Percentiles rank a stretch among this genome's conserved stretches.
Conservation (phyloP, 1,284 basidiomycete species). For the Irpex sp. region DNA sequence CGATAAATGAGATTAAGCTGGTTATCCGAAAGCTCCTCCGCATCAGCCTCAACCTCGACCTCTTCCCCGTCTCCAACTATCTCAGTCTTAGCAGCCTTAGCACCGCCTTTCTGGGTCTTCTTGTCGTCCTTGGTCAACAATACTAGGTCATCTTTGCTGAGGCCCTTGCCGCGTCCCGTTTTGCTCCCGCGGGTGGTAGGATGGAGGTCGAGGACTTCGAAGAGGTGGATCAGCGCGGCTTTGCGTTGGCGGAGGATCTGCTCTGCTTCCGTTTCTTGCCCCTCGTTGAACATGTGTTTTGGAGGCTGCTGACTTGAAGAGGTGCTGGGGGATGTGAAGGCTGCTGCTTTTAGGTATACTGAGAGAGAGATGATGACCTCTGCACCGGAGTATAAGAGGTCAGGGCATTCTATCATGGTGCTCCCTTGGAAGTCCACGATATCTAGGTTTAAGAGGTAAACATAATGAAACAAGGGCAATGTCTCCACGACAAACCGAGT, state of each 20-base stretch:
- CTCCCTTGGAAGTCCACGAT: slow-evolving; percentile 58
- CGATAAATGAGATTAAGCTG: slow-evolving; percentile 80
- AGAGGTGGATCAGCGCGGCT: slow-evolving; percentile 55
- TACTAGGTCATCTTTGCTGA: slow-evolving; percentile 38
- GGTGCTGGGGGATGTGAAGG: slow-evolving; percentile 49
- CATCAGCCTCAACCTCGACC: slow-evolving; percentile 65
- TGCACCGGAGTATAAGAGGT: slow-evolving; percentile 57
- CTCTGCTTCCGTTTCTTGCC: slow-evolving; percentile 71
- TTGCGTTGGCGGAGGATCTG: slow-evolving; percentile 74
- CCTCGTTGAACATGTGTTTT: slow-evolving; percentile 53
- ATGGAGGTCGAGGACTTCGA: slow-evolving; percentile 57
- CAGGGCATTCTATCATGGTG: slow-evolving; percentile 66
- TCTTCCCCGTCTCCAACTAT: slow-evolving; percentile 64
- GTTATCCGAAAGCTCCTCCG: slow-evolving; percentile 72
- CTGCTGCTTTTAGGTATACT: slow-evolving; percentile 57
- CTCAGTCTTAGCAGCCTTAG: slow-evolving; percentile 33
- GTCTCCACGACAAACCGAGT: slow-evolving; percentile 37
- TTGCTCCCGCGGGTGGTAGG: slow-evolving; percentile 32
- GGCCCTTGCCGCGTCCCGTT: slow-evolving; percentile 25
- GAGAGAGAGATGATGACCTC: slow-evolving; percentile 67
- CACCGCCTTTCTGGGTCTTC: slow-evolving; percentile 23
- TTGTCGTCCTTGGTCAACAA: slow-evolving; percentile 26
- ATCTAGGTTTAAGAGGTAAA: slow-evolving; percentile 30
- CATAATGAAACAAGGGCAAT: background rate
- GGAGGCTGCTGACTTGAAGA: slow-evolving; percentile 27